phyloP scores from a whole-genome alignment of 2,329 filamentous ascomycete species.

The Colletotrichum scovillei region DNA sequence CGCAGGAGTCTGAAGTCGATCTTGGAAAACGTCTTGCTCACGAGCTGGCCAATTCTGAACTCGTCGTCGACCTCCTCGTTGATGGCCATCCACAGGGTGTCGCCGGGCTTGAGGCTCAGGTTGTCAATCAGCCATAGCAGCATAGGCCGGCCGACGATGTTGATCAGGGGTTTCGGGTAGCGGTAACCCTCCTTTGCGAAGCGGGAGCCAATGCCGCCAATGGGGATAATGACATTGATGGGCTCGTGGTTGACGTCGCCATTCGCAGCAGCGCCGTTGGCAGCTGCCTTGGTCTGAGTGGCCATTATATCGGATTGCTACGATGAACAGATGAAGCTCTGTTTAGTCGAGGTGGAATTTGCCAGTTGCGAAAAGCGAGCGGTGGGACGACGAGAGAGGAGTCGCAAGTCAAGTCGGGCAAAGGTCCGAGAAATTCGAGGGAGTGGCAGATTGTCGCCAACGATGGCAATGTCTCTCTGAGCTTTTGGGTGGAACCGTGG shows the following conservation, averaged over 20 bases:
- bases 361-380: constrained; percentile 1
- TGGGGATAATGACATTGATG: constrained; percentile 46
- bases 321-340: neutral
- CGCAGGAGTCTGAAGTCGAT: constrained; percentile 40
- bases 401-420: constrained; percentile 7
- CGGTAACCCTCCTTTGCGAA: constrained; percentile 45
- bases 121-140: constrained; percentile 45
- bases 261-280: constrained; percentile 29
- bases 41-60: constrained; percentile 43
- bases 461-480: constrained; percentile 12
- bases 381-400: neutral
- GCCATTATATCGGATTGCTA: constrained; percentile 20
- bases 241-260: constrained; percentile 34
- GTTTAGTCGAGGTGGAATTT: neutral
- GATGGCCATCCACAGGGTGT: constrained; percentile 45
- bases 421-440: neutral
- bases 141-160: constrained; percentile 46
- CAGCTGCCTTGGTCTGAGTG: constrained; percentile 14
- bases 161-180: constrained; percentile 46
- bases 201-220: constrained; percentile 45
- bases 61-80: constrained; percentile 45
- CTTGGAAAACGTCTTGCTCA: constrained; percentile 40
- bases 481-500: constrained; percentile 5
- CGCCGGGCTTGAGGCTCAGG: constrained; percentile 39
- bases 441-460: constrained; percentile 16